Evolutionary conservation across 257 asterid genomes (phyloP), one percentile per base, ranked within the genome.

Genomic region (Solanum pimpinellifolium): DNA sequence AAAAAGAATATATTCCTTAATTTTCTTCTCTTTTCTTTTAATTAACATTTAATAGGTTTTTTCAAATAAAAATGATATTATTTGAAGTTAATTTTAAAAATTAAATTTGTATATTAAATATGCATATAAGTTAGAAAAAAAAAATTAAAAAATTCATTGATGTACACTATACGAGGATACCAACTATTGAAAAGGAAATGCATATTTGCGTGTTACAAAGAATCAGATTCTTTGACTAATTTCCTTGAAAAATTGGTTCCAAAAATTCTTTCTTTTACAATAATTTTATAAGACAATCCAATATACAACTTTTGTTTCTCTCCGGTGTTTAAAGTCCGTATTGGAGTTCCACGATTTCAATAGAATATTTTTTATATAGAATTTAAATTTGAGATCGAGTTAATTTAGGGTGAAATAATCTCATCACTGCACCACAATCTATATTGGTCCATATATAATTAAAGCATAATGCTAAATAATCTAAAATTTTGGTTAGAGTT

Each of bases 311-410:
- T 56, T 52, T 52, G 23, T 16, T 52, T 52, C 18, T 52, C 62
- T 6, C 62, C 4, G 62, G 4, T 52, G 0, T 52, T 52, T 52
- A 10, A 0, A 52, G 11, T 0, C 0, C 1, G 4, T 52, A 52
- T 56, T 56, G 23, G 1, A 52, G 23, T 52, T 1, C 9, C 60
- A 56, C 11, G 4, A 10, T 56, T 0, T 1, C 0, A 2, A 52
- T 7, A 52, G 0, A 52, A 52, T 6, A 2, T 18, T 52, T 1
- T 52, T 0, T 10, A 52, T 0, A 52, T 1, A 7, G 0, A 56
- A 56, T 7, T 56, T 10, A 56, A 56, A 56, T 1, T 16, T 3
- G 0, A 2, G n/a, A 52, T 18, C 4, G 0, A 6, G 0, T 3
- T 52, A 16, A 52, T 52, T 52, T 16, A 52, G 1, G 0, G 1